A percentile compares a stretch with the other conserved stretches of the same genome.
phyloP scores from a whole-genome alignment of 2,329 filamentous ascomycete genomes.

The Monascus ruber region DNA sequence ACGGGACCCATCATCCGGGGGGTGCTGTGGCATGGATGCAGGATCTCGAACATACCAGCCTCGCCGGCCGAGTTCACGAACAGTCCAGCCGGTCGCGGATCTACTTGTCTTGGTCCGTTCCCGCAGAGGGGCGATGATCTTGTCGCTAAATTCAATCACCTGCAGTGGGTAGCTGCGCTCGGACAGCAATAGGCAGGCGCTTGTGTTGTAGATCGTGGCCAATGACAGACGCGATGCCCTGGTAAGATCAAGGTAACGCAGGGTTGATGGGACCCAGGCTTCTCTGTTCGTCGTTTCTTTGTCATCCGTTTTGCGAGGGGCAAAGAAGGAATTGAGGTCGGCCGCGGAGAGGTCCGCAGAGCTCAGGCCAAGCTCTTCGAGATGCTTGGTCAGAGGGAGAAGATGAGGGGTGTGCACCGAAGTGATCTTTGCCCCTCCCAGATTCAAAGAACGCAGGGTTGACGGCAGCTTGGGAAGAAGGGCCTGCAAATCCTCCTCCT shows the following conservation, averaged over 20 bases:
- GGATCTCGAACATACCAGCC: slow-evolving; percentile 53
- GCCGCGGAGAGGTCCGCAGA: slow-evolving; percentile 51
- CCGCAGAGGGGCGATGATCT: slow-evolving; percentile 53
- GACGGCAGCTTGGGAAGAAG: slow-evolving; percentile 56
- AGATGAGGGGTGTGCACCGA: slow-evolving; percentile 53
- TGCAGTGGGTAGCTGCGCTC: slow-evolving; percentile 55
- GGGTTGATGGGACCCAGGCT: slow-evolving; percentile 45
- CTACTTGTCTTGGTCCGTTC: slow-evolving; percentile 48
- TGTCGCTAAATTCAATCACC: slow-evolving; percentile 63
- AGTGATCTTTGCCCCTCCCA: slow-evolving; percentile 64
- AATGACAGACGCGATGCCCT: slow-evolving; percentile 51
- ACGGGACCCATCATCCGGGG: slow-evolving; percentile 45
- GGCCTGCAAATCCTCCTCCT: slow-evolving; percentile 51
- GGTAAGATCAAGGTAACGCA: slow-evolving; percentile 68
- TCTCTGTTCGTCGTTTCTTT: slow-evolving; percentile 22
- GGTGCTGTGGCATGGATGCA: slow-evolving; percentile 19
- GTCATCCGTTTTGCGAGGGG: slow-evolving; percentile 19
- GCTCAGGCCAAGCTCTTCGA: slow-evolving; percentile 67
- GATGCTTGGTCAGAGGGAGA: slow-evolving; percentile 54
- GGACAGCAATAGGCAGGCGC: slow-evolving; percentile 46
- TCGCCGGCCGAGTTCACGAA: slow-evolving; percentile 56
- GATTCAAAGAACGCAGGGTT: slow-evolving; percentile 60
- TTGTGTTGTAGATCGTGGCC: slow-evolving; percentile 47
- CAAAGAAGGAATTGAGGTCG: slow-evolving; percentile 56
- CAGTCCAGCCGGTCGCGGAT: slow-evolving; percentile 54